phyloP scores from a whole-genome alignment of 1,139 yeast genomes.

The Protomyces pachydermus region DNA sequence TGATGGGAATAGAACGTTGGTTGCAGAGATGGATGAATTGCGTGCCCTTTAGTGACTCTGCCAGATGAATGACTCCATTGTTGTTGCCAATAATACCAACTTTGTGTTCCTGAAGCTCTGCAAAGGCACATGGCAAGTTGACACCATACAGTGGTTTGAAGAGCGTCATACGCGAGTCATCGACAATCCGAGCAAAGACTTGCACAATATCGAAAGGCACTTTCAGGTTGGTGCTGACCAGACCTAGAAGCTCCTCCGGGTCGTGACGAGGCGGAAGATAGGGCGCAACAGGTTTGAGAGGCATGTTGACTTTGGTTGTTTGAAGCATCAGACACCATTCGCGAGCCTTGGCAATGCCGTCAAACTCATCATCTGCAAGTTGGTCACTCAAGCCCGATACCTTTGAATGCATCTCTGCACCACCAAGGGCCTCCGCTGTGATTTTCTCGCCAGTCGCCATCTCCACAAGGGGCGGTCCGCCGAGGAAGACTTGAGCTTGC shows the following conservation, averaged over 20 bases:
- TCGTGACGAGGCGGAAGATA: slow-evolving; percentile 29
- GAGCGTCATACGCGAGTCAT: slow-evolving; percentile 39
- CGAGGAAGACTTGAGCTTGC: slow-evolving; percentile 40
- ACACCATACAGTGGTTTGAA: slow-evolving; percentile 40
- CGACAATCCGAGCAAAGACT: slow-evolving; percentile 40
- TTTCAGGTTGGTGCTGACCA: slow-evolving; percentile 39
- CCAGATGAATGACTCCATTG: slow-evolving; percentile 40
- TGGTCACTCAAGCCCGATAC: slow-evolving; percentile 41
- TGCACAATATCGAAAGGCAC: slow-evolving; percentile 40
- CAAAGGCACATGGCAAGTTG: slow-evolving; percentile 39
- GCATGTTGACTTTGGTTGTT: slow-evolving; percentile 31
- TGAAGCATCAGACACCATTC: slow-evolving; percentile 35
- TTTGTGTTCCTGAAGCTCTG: slow-evolving; percentile 37
- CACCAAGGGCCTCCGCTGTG: slow-evolving; percentile 40
- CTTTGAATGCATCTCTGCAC: slow-evolving; percentile 41
- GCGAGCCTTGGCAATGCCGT: slow-evolving; percentile 39
- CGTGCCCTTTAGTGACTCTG: slow-evolving; percentile 40
- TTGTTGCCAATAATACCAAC: slow-evolving; percentile 40
- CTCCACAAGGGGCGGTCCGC: slow-evolving; percentile 42
- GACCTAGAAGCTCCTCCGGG: slow-evolving; percentile 39
- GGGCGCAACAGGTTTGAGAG: slow-evolving; percentile 26
- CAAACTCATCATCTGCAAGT: slow-evolving; percentile 38
- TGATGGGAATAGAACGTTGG: slow-evolving; percentile 39
- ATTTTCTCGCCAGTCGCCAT: slow-evolving; percentile 42
- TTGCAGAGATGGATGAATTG: slow-evolving; percentile 41